Evolutionary conservation across 495 filamentous ascomycete genomes (phyloP).

Genomic region (Rostrohypoxylon terebratum): DNA sequence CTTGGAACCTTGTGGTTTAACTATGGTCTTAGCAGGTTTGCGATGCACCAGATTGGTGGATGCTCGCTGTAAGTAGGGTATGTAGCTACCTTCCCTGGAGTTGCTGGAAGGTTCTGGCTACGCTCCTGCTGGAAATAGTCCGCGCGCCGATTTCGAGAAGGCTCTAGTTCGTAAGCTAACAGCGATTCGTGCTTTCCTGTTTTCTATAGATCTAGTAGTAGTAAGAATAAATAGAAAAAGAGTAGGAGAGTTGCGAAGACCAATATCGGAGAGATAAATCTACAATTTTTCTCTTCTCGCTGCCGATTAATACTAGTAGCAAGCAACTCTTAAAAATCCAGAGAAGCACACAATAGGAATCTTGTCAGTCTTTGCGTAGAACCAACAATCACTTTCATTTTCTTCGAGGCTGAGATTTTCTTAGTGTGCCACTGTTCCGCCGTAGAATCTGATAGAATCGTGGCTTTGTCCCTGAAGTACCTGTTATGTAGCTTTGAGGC

Average conservation of each 20-base stretch:
- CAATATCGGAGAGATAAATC: constrained; percentile 4
- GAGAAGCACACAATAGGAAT: constrained; percentile 12
- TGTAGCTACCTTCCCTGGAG: constrained; percentile 19
- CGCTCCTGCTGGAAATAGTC: constrained; percentile 42
- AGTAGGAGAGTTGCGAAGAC: not conserved
- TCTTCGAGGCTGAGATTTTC: constrained; percentile 46
- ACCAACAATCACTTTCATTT: constrained; percentile 13
- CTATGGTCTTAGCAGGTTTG: constrained; percentile 13
- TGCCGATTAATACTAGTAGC: constrained; percentile 17
- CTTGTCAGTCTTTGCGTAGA: constrained; percentile 11
- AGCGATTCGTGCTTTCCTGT: not conserved
- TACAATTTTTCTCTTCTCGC: constrained; percentile 9
- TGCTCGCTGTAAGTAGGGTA: constrained; percentile 15
- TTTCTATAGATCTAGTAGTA: constrained; percentile 6
- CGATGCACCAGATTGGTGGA: constrained; percentile 38
- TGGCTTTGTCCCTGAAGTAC: constrained; percentile 44
- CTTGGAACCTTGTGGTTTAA: constrained; percentile 8
- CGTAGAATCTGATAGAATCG: constrained; percentile 54
- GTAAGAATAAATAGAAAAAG: constrained; percentile 6
- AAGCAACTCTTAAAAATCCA: constrained; percentile 24
- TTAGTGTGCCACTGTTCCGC: constrained; percentile 47
- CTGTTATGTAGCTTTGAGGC: constrained; percentile 33
- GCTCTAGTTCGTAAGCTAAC: constrained; percentile 22
- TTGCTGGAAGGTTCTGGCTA: constrained; percentile 48
- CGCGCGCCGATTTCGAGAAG: constrained; percentile 45